Evolutionary conservation across 2,329 filamentous ascomycete species (phyloP).

Genomic region (Coniosporium tulheliwenetii): DNA sequence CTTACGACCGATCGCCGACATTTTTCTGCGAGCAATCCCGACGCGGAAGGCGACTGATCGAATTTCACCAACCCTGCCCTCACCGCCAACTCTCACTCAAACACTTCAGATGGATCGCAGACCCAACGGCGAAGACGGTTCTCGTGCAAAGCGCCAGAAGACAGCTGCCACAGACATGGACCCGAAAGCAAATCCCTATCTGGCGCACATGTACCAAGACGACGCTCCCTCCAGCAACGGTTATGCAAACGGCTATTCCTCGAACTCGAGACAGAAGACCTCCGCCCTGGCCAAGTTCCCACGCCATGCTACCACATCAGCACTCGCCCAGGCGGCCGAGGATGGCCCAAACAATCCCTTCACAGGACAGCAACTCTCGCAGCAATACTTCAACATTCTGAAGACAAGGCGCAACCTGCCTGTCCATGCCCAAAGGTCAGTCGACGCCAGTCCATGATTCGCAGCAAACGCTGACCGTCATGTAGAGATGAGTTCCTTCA

Average conservation of each 20-base stretch:
- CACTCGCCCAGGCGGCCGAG: constrained; percentile 58
- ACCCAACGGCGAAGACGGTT: constrained; percentile 32
- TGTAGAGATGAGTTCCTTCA: constrained; percentile 75
- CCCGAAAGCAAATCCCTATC: constrained; percentile 63
- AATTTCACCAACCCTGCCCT: no score
- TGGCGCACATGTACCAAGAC: constrained; percentile 70
- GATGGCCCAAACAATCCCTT: constrained; percentile 75
- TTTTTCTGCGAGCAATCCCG: no score
- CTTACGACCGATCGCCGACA: no score
- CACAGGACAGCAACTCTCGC: constrained; percentile 60
- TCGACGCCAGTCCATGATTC: constrained; percentile 3
- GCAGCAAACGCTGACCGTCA: background rate
- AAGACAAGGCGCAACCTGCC: constrained; percentile 71
- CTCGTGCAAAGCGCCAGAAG: constrained; percentile 40
- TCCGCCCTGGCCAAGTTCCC: constrained; percentile 46
- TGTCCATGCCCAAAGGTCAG: constrained; percentile 75
- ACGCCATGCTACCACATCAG: constrained; percentile 66
- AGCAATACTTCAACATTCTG: constrained; percentile 81
- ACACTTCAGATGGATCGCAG: constrained; percentile 27
- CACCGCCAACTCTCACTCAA: no score
- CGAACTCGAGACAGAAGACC: constrained; percentile 13
- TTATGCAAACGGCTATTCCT: constrained; percentile 13
- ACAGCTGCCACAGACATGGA: constrained; percentile 29
- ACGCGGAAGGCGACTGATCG: no score
- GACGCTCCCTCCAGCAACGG: constrained; percentile 19